Conservation (phyloP, 768 basidiomycete species). For the Coprinellus micaceus region DNA sequence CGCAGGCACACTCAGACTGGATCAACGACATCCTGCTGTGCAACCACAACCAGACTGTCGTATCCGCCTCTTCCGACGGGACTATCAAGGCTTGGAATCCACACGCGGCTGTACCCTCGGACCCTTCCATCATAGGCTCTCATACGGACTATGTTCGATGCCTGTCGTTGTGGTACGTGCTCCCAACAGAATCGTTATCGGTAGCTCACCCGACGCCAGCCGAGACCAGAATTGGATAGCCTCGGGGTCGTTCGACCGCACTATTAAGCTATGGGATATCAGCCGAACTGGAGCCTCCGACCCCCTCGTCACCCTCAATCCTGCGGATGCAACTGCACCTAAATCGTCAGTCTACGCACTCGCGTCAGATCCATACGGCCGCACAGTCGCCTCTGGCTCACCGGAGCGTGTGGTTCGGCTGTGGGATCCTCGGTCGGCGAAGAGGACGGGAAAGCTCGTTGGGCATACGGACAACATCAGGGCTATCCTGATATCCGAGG, state of each 20-base stretch:
- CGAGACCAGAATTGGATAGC: constrained; percentile 85
- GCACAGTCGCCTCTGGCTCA: constrained; percentile 81
- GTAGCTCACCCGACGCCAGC: constrained; percentile 35
- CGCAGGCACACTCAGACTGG: constrained; percentile 92
- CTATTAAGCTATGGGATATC: constrained; percentile 93
- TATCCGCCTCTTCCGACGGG: constrained; percentile 94
- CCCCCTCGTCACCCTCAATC: constrained; percentile 61
- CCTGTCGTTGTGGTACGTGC: constrained; percentile 63
- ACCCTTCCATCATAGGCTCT: constrained; percentile 66
- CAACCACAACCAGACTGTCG: constrained; percentile 89
- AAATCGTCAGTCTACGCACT: constrained; percentile 79
- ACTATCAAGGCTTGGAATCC: constrained; percentile 93
- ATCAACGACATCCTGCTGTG: constrained; percentile 91
- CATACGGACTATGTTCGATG: constrained; percentile 88
- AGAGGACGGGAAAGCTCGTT: constrained; percentile 78
- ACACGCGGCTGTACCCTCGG: constrained; percentile 54
- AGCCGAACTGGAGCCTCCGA: constrained; percentile 38
- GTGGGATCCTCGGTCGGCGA: constrained; percentile 91
- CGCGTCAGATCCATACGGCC: constrained; percentile 75
- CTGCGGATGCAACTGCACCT: constrained; percentile 60
- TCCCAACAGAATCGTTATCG: not conserved
- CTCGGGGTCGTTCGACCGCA: constrained; percentile 91
- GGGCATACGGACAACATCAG: constrained; percentile 98
- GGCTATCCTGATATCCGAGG: constrained; percentile 83
- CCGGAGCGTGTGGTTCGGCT: constrained; percentile 88